A percentile compares a stretch with the other conserved stretches of the same genome.
phyloP scores from a whole-genome alignment of 2,329 filamentous ascomycete species.

The Coleophoma crateriformis region DNA sequence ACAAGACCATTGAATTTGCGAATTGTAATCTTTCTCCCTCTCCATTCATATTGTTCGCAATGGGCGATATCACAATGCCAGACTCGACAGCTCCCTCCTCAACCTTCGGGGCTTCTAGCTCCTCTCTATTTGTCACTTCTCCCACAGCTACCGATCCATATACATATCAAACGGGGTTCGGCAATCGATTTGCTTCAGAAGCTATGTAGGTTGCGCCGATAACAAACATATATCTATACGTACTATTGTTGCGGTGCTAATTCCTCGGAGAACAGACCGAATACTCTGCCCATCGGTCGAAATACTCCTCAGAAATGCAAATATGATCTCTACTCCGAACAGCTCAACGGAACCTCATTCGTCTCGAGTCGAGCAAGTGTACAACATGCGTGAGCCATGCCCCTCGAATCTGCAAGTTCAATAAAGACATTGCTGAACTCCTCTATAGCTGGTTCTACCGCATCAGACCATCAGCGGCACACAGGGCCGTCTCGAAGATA shows the following conservation, averaged over 20 bases:
- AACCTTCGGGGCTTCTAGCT: constrained; percentile 5
- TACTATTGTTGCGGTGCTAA: too few relatives aligned
- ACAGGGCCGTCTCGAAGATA: constrained; percentile 18
- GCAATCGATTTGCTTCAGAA: constrained; percentile 38
- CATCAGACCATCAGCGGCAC: constrained; percentile 35
- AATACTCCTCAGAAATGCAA: constrained; percentile 33
- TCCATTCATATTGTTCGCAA: background rate
- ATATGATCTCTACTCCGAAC: constrained; percentile 37
- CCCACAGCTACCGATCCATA: constrained; percentile 42
- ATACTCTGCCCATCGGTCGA: constrained; percentile 34
- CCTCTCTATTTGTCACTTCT: constrained; percentile 40
- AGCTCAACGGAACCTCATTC: constrained; percentile 35
- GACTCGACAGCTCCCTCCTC: background rate
- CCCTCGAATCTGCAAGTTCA: background rate
- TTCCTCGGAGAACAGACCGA: constrained; percentile 17
- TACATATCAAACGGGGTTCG: constrained; percentile 49
- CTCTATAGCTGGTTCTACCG: constrained; percentile 32
- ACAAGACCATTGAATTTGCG: too few relatives aligned
- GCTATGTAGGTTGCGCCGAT: constrained; percentile 19
- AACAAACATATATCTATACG: too few relatives aligned
- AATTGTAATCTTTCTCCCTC: too few relatives aligned
- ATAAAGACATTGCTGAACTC: background rate
- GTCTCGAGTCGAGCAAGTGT: constrained; percentile 28
- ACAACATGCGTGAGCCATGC: constrained; percentile 23
- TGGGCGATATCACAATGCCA: background rate